Evolutionary conservation across 2,329 filamentous ascomycete species (phyloP), one percentile per base, ranked within the genome.

Genomic region (Alternaria solani): DNA sequence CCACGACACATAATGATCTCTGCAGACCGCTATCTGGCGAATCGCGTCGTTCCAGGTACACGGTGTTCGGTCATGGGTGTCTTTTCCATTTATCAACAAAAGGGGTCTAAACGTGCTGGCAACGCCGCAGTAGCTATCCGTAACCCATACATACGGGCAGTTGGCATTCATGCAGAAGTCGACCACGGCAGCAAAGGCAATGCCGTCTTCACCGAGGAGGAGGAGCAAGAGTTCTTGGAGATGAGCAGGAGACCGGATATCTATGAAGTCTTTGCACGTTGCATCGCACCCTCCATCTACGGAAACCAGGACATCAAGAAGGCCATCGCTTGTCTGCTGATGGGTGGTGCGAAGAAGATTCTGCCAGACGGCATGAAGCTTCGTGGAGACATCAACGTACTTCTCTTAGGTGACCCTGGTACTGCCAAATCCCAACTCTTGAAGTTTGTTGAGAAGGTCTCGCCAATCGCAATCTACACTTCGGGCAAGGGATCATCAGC

Each of bases 401-500:
- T 99, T 12, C 87, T 99, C 26, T 90, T 99, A 25, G 95, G 95
- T 86, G 95, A 99, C 67, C 95, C 95, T 0, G 95, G 95, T 87
- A 99, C 95, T 1, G 95, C 95, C 59, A 99, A 99, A 79, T 99
- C 95, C 7, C 95, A 99, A 78, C 83, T 99, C 7, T 83, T 99
- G 41, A 99, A 99, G 77, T 99, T 98, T 75, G 95, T 98, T 6
- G 94, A 98, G 76, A 96, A 96, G 77, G 94, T 92, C 7, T 92
- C 95, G 2, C 95, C 95, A 2, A 97, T 98, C 64, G 94, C 95
- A 39, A 97, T 99, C 70, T 99, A 99, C 82, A 99, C 95, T 0
- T 99, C 95, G 5, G 95, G 95, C 70, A 99, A 99, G 80, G 95
- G 95, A 68, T 98, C 95, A 1, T 98, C 94, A 2, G 95, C 95